Conservation (phyloP, 2,329 filamentous ascomycete species). For the Fusarium pseudoanthophilum region DNA sequence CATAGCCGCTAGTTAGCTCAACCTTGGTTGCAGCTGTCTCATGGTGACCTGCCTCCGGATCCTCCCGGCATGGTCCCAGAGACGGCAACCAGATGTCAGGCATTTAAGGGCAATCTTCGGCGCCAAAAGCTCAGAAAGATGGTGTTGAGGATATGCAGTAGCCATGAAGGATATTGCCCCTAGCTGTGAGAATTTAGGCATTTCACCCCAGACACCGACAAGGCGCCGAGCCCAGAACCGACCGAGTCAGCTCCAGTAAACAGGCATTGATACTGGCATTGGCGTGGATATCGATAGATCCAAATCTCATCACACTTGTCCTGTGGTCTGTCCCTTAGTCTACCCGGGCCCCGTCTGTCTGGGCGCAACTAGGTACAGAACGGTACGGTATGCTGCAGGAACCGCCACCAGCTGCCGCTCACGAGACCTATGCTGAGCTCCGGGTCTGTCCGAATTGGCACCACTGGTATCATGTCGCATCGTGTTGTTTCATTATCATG, state of each 20-base stretch:
- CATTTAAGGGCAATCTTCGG: conserved; percentile 14
- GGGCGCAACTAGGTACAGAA: neutral
- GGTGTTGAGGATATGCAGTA: neutral
- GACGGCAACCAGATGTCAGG: conserved; percentile 18
- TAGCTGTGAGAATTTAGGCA: conserved; percentile 19
- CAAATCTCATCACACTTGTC: conserved; percentile 26
- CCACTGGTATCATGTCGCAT: conserved; percentile 39
- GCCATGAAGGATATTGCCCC: neutral
- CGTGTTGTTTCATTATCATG: conserved; percentile 30
- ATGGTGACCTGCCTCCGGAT: conserved; percentile 39
- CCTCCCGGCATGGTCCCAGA: conserved; percentile 35
- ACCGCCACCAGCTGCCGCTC: conserved; percentile 40
- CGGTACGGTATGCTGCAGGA: conserved; percentile 36
- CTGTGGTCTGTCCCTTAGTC: conserved; percentile 7
- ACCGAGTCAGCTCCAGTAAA: conserved; percentile 15
- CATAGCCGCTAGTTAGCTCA: conserved; percentile 23
- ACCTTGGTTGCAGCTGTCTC: conserved; percentile 20
- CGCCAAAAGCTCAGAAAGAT: neutral
- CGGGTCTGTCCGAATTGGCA: conserved; percentile 46
- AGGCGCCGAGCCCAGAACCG: conserved; percentile 20
- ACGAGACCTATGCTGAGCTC: conserved; percentile 41
- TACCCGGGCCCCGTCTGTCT: conserved; percentile 27
- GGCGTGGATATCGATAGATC: conserved; percentile 13
- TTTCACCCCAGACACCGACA: conserved; percentile 32
- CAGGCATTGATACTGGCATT: neutral